A percentile compares a stretch with the other conserved stretches of the same genome.
These are phyloP conservation scores for Solanum lycopersicoides DNA, from an alignment of 257 asterid species.

Conservation along the genomic window DNA sequence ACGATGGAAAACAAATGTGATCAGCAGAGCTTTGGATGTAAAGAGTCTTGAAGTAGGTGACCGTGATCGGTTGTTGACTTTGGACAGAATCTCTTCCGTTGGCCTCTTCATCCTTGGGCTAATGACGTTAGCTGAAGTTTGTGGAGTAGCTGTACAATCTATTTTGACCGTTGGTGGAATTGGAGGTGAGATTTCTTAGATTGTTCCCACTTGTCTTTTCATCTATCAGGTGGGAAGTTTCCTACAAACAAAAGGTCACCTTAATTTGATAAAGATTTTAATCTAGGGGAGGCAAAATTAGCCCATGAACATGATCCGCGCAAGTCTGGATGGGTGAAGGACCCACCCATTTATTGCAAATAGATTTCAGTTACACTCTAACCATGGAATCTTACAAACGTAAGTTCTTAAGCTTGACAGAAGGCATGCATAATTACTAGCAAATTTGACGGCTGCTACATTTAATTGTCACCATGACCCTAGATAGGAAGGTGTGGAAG, in stretches of 20 bases:
- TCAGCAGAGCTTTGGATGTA: slow-evolving; percentile 47
- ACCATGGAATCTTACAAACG: background rate
- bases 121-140: slow-evolving; percentile 86
- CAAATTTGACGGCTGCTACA: background rate
- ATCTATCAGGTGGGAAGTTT: background rate
- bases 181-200: slow-evolving; percentile 57
- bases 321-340: background rate
- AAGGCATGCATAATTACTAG: background rate
- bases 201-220: background rate
- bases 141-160: slow-evolving; percentile 94
- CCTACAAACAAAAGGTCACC: background rate
- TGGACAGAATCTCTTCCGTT: slow-evolving; percentile 68
- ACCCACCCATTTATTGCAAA: background rate
- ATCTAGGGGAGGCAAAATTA: background rate
- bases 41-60: slow-evolving; percentile 33
- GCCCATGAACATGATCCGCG: background rate
- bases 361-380: background rate
- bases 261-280: background rate
- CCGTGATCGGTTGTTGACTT: slow-evolving; percentile 50
- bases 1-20: slow-evolving; percentile 77
- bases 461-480: background rate
- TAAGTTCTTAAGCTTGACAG: background rate
- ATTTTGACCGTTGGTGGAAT: slow-evolving; percentile 90
- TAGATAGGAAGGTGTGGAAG: background rate
- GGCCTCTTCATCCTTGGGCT: slow-evolving; percentile 68